phyloP scores from a whole-genome alignment of 2,329 filamentous ascomycete species.

The Nigrospora sphaerica region DNA sequence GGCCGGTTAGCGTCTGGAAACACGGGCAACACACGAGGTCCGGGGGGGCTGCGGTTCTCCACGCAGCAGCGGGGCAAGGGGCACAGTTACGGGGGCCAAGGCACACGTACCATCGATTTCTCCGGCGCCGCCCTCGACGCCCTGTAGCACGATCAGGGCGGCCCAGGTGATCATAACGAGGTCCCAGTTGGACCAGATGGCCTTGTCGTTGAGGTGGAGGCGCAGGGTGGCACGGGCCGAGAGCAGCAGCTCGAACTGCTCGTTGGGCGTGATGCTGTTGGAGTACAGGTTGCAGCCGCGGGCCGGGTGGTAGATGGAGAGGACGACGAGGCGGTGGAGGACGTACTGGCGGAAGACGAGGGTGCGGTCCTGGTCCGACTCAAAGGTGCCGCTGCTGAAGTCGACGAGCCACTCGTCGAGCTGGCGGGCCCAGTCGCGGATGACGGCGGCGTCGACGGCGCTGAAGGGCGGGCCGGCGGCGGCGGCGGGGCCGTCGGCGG shows the following conservation, averaged over 20 bases:
- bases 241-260: conserved; percentile 31
- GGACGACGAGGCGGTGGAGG: conserved; percentile 30
- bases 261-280: conserved; percentile 27
- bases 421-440: conserved; percentile 32
- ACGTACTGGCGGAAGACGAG: conserved; percentile 33
- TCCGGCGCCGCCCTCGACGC: conserved; percentile 29
- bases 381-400: conserved; percentile 22
- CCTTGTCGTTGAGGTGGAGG: conserved; percentile 29
- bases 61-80: no score
- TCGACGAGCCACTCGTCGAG: conserved; percentile 34
- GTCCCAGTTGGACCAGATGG: conserved; percentile 37
- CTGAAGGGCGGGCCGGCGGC: conserved; percentile 22
- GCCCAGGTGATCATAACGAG: conserved; percentile 37
- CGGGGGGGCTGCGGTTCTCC: neutral
- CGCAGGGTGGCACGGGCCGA: conserved; percentile 32
- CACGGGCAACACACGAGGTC: neutral
- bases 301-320: conserved; percentile 35
- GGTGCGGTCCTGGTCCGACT: conserved; percentile 24
- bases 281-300: conserved; percentile 30
- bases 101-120: conserved; percentile 26
- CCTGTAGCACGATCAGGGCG: conserved; percentile 33
- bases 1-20: neutral
- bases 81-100: no score
- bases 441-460: conserved; percentile 30
- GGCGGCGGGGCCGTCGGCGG: conserved; percentile 10